Evolutionary conservation across 129 eudicot species (phyloP), one percentile per base, ranked within the genome.

Genomic region (Helianthus tuberosus): DNA sequence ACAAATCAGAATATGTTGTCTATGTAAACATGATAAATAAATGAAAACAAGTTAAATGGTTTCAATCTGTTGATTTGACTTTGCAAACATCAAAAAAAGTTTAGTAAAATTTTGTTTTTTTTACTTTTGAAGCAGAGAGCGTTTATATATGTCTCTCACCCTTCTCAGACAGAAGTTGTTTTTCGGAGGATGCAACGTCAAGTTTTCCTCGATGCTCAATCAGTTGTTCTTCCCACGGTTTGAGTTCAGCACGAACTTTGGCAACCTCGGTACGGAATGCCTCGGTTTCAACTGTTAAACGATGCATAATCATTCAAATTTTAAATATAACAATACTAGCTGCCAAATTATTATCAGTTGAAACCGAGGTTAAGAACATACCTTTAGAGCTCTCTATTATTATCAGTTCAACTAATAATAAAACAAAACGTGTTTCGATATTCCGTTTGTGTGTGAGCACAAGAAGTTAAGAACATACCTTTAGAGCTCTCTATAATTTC

Each of bases 201-300:
- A 94, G 91, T 67, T 94, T 88, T 51, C 97, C 96, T 65, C 81
- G 86, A 72, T 89, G 89, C 75, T 94, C 96, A 77, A 94, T 88
- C 75, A 94, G 64, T 49, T 94, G 87, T 61, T 86, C 87, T 67
- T 94, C 98, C 98, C 98, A 94, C 38, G 98, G 98, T 75, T 90
- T 86, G 32, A 94, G 71, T 70, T 94, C 93, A 69, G 85, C 73
- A 48, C 97, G 97, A 74, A 90, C 91, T 72, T 83, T 88, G 25
- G 86, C 78, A 71, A 90, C 86, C 84, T 94, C 93, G 54, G 77
- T 36, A 46, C 87, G 91, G 71, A 83, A 90, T 63, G 23, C 79
- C 88, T 94, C 98, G 10, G 98, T 90, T 83, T 94, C 98, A 84
- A 63, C 98, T 94, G 82, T 70, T 44, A 12, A 71, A 73, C 7